phyloP scores from a whole-genome alignment of 2,329 filamentous ascomycete genomes.

The Trichocomaceae sp. region DNA sequence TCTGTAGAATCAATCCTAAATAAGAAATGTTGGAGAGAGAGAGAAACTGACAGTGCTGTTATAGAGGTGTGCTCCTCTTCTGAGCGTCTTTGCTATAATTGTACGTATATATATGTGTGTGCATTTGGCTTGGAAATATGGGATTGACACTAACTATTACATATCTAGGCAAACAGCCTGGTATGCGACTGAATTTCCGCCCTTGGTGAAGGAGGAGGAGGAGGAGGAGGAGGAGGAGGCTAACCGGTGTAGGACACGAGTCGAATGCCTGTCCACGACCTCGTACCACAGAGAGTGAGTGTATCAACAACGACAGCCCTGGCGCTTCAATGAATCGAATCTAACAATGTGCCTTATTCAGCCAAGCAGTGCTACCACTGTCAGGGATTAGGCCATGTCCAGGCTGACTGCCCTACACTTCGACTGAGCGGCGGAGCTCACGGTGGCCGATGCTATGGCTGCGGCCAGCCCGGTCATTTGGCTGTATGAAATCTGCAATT shows the following conservation, averaged over 20 bases:
- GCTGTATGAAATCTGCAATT: constrained; percentile 57
- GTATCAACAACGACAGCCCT: not conserved
- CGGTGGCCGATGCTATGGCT: constrained; percentile 92
- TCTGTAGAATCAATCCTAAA: constrained; percentile 26
- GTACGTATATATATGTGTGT: constrained; percentile 47
- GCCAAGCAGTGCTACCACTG: constrained; percentile 99
- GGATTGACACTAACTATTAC: constrained; percentile 10
- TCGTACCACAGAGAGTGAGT: constrained; percentile 81
- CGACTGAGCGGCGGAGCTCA: constrained; percentile 74
- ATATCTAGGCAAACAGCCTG: constrained; percentile 40
- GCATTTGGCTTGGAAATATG: not conserved
- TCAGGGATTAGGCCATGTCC: constrained; percentile 95
- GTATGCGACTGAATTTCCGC: constrained; percentile 24
- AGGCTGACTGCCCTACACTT: constrained; percentile 96
- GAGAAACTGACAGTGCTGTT: constrained; percentile 36
- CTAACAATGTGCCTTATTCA: constrained; percentile 27
- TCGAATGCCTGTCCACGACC: constrained; percentile 96
- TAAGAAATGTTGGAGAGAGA: constrained; percentile 40
- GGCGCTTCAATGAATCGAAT: not conserved
- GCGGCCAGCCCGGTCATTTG: constrained; percentile 85
- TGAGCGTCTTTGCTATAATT: constrained; percentile 99
- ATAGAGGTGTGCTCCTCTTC: constrained; percentile 92
- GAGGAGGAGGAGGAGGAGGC: not conserved
- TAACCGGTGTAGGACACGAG: constrained; percentile 64
- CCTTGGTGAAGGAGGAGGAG: not conserved